phyloP scores from a whole-genome alignment of 192 early-diverging fungal species.

The Phycomyces blakesleeanus region DNA sequence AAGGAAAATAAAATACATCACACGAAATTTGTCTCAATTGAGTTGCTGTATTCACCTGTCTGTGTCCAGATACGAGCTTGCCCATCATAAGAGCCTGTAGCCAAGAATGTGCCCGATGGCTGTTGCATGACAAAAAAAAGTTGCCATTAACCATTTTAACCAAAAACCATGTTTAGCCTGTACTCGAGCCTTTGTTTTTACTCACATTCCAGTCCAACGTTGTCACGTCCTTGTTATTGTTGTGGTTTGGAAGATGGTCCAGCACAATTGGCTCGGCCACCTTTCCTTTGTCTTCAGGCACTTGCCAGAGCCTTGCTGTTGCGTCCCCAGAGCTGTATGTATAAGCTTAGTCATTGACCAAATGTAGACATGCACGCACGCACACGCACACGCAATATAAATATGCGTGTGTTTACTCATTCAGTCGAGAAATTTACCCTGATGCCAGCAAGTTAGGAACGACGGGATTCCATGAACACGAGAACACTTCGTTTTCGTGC shows the following conservation, averaged over 20 bases:
- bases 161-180: not conserved
- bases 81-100: slow-evolving; percentile 85
- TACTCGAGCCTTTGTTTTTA: not conserved
- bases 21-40: not conserved
- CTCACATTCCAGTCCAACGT: slow-evolving; percentile 83
- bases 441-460: slow-evolving; percentile 68
- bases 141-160: not conserved
- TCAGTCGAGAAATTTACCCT: slow-evolving; percentile 47
- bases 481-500: slow-evolving; percentile 69
- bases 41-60: slow-evolving; percentile 28
- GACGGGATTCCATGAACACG: slow-evolving; percentile 77
- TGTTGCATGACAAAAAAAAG: slow-evolving; percentile 29
- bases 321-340: slow-evolving; percentile 69
- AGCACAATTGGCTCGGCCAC: slow-evolving; percentile 52
- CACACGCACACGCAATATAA: too few species aligned
- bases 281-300: slow-evolving; percentile 49
- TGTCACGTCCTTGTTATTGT: slow-evolving; percentile 70
- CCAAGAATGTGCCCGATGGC: slow-evolving; percentile 74
- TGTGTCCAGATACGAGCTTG: slow-evolving; percentile 81
- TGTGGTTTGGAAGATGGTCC: slow-evolving; percentile 46
- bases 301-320: slow-evolving; percentile 82
- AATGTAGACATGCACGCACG: too few species aligned
- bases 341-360: not conserved
- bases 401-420: too few species aligned
- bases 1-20: not conserved